These are phyloP conservation scores for Pseudomonodictys pantanalensis DNA, from an alignment of 495 filamentous ascomycete genomes.

Conservation along the genomic window DNA sequence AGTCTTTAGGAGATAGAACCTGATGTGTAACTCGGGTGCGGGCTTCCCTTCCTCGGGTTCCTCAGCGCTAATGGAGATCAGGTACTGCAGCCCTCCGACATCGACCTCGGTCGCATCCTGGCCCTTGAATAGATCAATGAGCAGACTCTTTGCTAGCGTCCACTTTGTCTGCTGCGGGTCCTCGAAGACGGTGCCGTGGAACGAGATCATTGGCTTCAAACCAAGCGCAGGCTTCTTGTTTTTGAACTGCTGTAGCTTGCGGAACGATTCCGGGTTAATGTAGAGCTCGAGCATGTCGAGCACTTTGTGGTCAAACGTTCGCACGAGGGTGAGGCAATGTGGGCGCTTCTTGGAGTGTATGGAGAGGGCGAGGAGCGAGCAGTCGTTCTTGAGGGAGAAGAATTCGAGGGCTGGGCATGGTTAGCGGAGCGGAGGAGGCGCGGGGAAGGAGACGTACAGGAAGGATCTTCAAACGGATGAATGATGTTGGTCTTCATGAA, in stretches of 20 bases:
- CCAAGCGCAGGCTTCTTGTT: slow-evolving; percentile 77
- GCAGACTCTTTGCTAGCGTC: slow-evolving; percentile 78
- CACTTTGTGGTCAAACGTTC: slow-evolving; percentile 78
- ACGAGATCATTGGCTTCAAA: slow-evolving; percentile 80
- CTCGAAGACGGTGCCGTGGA: slow-evolving; percentile 82
- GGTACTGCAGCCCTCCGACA: slow-evolving; percentile 88
- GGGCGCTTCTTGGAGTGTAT: slow-evolving; percentile 89
- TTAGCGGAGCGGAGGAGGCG: background rate
- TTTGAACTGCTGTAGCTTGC: slow-evolving; percentile 72
- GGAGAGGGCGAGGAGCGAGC: slow-evolving; percentile 73
- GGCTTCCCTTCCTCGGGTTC: slow-evolving; percentile 60
- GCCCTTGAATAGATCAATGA: slow-evolving; percentile 87
- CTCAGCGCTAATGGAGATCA: slow-evolving; percentile 73
- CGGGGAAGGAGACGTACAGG: slow-evolving; percentile 32
- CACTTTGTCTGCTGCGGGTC: slow-evolving; percentile 68
- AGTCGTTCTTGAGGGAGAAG: slow-evolving; percentile 93
- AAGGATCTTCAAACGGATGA: slow-evolving; percentile 87
- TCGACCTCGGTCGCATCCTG: slow-evolving; percentile 73
- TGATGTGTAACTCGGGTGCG: slow-evolving; percentile 72
- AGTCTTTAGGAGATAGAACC: slow-evolving; percentile 79
- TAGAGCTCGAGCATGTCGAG: slow-evolving; percentile 91
- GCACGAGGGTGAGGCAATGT: slow-evolving; percentile 77
- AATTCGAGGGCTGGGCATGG: slow-evolving; percentile 70
- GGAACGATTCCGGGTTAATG: slow-evolving; percentile 65
- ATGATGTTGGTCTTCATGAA: slow-evolving; percentile 95